Evolutionary conservation across 495 filamentous ascomycete genomes (phyloP).

Genomic region (Neurospora sp.): DNA sequence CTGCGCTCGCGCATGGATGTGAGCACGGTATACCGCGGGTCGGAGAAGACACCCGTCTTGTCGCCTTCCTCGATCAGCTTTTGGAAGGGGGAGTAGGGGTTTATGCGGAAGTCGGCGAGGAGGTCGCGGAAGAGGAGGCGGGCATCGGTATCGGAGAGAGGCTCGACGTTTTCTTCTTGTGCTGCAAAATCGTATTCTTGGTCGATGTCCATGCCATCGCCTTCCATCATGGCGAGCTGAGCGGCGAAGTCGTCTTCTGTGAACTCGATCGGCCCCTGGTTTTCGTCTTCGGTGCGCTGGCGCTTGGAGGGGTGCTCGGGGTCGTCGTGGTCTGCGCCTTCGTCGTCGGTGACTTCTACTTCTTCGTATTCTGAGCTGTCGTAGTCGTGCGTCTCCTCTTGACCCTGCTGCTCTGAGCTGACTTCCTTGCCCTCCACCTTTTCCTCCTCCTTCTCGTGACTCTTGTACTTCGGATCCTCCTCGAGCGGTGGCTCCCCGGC

Average conservation of each 20-base stretch:
- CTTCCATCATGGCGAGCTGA: conserved; percentile 74
- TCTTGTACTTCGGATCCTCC: not conserved
- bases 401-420: not conserved
- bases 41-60: conserved; percentile 51
- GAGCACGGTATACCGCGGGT: conserved; percentile 76
- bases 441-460: not conserved
- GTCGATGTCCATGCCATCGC: conserved; percentile 54
- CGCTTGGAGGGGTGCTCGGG: conserved; percentile 51
- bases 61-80: conserved; percentile 71
- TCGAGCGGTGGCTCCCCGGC: conserved; percentile 8
- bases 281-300: conserved; percentile 50
- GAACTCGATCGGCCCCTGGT: conserved; percentile 62
- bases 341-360: conserved; percentile 74
- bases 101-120: conserved; percentile 69
- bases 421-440: not conserved
- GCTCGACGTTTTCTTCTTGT: conserved; percentile 38
- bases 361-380: conserved; percentile 68
- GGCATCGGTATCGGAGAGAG: conserved; percentile 58
- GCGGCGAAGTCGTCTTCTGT: conserved; percentile 92
- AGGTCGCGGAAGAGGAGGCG: conserved; percentile 74
- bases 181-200: conserved; percentile 47
- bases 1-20: conserved; percentile 69
- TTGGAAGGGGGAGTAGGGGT: conserved; percentile 89
- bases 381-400: conserved; percentile 16
- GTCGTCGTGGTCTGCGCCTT: conserved; percentile 32